Evolutionary conservation across 2,329 filamentous ascomycete species (phyloP).

Genomic region (Calonectria crousiana): DNA sequence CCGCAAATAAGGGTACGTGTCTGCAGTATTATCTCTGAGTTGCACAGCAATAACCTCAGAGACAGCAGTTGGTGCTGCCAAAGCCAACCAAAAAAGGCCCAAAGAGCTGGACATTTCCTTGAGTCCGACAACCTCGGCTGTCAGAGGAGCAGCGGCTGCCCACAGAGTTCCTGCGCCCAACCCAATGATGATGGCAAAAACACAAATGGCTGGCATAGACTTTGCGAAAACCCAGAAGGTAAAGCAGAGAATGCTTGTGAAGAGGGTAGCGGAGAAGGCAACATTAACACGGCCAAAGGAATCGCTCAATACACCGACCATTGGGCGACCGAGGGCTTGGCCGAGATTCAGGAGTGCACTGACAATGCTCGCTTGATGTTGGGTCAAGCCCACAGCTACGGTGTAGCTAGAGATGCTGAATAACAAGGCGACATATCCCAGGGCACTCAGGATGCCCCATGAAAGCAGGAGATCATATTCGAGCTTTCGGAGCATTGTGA

Average conservation of each 20-base stretch:
- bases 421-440: constrained; percentile 73
- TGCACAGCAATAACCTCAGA: constrained; percentile 20
- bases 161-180: constrained; percentile 55
- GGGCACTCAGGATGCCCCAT: constrained; percentile 71
- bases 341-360: constrained; percentile 73
- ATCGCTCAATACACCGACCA: constrained; percentile 73
- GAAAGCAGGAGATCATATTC: constrained; percentile 68
- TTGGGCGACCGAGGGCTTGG: constrained; percentile 68
- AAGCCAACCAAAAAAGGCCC: constrained; percentile 9
- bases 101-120: constrained; percentile 9
- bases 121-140: constrained; percentile 20
- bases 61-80: constrained; percentile 16
- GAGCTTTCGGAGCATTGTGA: constrained; percentile 54
- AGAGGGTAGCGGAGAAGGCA: constrained; percentile 62
- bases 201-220: constrained; percentile 67
- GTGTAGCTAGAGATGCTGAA: constrained; percentile 75
- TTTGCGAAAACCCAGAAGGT: constrained; percentile 72
- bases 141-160: constrained; percentile 16
- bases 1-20: not conserved
- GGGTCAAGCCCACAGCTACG: constrained; percentile 66
- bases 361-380: constrained; percentile 69
- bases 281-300: constrained; percentile 72
- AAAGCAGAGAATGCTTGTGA: constrained; percentile 62
- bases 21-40: not conserved
- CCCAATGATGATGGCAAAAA: constrained; percentile 71